Base-by-base conservation (phyloP, 208 protist species). In the Vickermania spadyakhi region DNA sequence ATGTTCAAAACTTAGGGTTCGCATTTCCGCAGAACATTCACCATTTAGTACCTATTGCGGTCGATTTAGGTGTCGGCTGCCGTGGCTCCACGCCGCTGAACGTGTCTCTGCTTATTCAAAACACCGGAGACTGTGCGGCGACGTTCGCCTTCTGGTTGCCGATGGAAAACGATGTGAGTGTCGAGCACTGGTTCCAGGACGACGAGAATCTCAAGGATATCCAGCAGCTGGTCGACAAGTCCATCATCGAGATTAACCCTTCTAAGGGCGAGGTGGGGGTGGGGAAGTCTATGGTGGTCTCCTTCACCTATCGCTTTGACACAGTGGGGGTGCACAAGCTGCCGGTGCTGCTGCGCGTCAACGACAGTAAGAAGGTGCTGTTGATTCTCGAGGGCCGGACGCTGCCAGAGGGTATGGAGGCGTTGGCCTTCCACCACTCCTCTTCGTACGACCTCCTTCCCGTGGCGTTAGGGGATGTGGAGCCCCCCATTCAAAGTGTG, bases 361-460 rank as follows among this genome's bases (percentile, higher is more conserved):
- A 69, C 29, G 64, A 79, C 18, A 86, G 85, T 22, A 89, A 86
- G 55, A 77, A 79, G 18, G 79, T 79, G n/a, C 69, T 93, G 22
- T 68, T 97, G 4, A 72, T 94, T 29, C 63, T 97, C 45, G 68
- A 81, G 29, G 93, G 87, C 3, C 80, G 83, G 60, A 97, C 93
- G 28, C 70, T 96, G 58, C 60, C 62, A 41, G 28, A 29, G 2
- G 69, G 78, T 36, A 70, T 91, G 49, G 62, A 62, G 27, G 67
- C 62, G 59, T 55, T 96, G n/a, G 70, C 80, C 42, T 73, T 93
- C 28, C 76, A 85, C 41, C 81, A 84, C 63, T 70, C 73, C 36
- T 58, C 62, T 21, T 56, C 68, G 11, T 86, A 92, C 67, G 58
- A 71, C 30, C 67, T 97, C 29, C 67, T 79, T 25, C 83, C 93